These are phyloP conservation scores for Hypomontagnella submonticulosa DNA, from an alignment of 495 filamentous ascomycete genomes.

Conservation along the genomic window DNA sequence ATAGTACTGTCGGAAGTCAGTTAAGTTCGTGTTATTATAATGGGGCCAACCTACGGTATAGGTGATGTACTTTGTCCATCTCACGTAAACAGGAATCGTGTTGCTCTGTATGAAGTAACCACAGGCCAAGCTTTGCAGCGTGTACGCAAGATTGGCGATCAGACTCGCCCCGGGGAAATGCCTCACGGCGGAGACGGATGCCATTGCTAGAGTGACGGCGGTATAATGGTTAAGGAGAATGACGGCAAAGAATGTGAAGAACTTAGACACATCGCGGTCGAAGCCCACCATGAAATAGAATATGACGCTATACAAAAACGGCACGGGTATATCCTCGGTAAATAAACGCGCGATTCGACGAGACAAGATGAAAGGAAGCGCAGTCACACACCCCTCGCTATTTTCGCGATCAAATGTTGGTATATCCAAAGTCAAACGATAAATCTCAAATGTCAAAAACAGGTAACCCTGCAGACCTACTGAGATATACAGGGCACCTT, in stretches of 20 bases:
- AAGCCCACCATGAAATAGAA: slow-evolving; percentile 84
- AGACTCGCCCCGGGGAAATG: slow-evolving; percentile 67
- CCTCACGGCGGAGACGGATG: slow-evolving; percentile 68
- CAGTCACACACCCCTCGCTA: slow-evolving; percentile 75
- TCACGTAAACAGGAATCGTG: slow-evolving; percentile 76
- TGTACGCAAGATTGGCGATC: slow-evolving; percentile 75
- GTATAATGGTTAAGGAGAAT: slow-evolving; percentile 73
- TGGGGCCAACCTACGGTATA: slow-evolving; percentile 56
- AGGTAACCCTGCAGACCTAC: slow-evolving; percentile 77
- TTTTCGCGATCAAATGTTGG: slow-evolving; percentile 78
- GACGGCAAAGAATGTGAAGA: slow-evolving; percentile 75
- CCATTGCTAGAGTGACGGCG: slow-evolving; percentile 68
- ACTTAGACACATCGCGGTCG: slow-evolving; percentile 65
- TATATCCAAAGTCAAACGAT: slow-evolving; percentile 75
- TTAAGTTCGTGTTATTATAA: background rate
- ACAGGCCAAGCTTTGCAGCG: slow-evolving; percentile 75
- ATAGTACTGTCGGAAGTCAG: slow-evolving; percentile 64
- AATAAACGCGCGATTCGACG: slow-evolving; percentile 71
- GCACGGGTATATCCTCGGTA: slow-evolving; percentile 75
- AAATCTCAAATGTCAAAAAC: slow-evolving; percentile 77
- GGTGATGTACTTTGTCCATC: slow-evolving; percentile 74
- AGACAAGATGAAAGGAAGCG: slow-evolving; percentile 72
- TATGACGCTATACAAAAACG: slow-evolving; percentile 71
- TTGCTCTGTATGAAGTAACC: slow-evolving; percentile 78
- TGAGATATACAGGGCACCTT: slow-evolving; percentile 75